Evolutionary conservation across 495 filamentous ascomycete species (phyloP), one percentile per base, ranked within the genome.

Genomic region (Rusavskia elegans): DNA sequence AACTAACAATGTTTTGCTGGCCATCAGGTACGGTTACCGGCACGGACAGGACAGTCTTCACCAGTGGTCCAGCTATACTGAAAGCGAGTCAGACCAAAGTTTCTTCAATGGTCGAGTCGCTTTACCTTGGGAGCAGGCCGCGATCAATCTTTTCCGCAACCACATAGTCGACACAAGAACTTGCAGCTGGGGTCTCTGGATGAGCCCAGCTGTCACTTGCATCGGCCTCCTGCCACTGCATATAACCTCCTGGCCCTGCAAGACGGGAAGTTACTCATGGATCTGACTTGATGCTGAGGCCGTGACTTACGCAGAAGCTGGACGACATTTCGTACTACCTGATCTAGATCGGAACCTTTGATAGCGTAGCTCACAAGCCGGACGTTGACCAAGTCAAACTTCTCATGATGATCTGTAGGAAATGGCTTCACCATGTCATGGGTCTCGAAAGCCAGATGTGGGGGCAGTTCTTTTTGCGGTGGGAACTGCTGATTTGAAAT

Each of bases 401-500:
- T 45, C 13, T 46, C 52, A 6, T 45, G 46, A 37, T 60, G 45
- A 27, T 57, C 48, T 2, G 16, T 32, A 14, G 60, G 53, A 45
- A 65, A 71, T 5, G 61, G 61, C 4, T 63, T 39, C 1, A 63
- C 53, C 11, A 59, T 54, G 30, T 69, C 61, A 3, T 71, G 68
- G 4, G 67, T 57, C 4, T 55, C 56, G 36, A 62, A 52, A 2
- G 53, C 13, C 23, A 59, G 40, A 7, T 40, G n/a, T 3, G 41
- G 41, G 11, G 51, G 57, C 13, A 60, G 44, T 16, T 51, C 32
- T 23, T 65, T 60, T 11, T 39, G 30, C 20, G 36, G 27, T 19
- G 62, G 66, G 49, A 61, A 68, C 45, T 67, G 66, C 2, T 55
- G 56, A 0, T 54, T 14, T 8, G 68, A 69, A 37, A 69, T 64